phyloP scores from a whole-genome alignment of 495 filamentous ascomycete species.

The Evernia prunastri region DNA sequence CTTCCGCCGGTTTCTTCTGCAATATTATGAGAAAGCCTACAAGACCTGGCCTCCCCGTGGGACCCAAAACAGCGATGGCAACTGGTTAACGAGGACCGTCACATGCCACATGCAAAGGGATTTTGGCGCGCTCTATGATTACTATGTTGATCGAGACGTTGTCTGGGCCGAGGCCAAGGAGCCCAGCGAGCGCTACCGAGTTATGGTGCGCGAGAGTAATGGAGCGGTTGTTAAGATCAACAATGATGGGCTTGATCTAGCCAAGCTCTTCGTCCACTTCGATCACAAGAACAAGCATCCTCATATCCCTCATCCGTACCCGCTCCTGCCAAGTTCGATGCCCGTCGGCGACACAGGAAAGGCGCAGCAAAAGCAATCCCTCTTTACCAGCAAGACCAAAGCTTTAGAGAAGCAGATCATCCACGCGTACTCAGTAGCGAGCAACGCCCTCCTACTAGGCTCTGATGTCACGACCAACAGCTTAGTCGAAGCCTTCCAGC shows the following conservation, averaged over 20 bases:
- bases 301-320: conserved; percentile 62
- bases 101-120: conserved; percentile 53
- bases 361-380: background rate
- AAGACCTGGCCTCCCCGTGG: conserved; percentile 48
- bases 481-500: conserved; percentile 53
- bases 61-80: conserved; percentile 27
- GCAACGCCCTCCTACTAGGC: conserved; percentile 54
- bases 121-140: conserved; percentile 61
- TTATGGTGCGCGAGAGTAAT: background rate
- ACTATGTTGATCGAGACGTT: conserved; percentile 59
- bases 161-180: conserved; percentile 43
- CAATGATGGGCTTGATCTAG: conserved; percentile 10
- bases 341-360: conserved; percentile 8
- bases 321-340: conserved; percentile 36
- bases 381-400: conserved; percentile 35
- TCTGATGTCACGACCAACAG: conserved; percentile 30
- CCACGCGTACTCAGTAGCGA: conserved; percentile 54
- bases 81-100: conserved; percentile 53
- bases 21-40: conserved; percentile 49
- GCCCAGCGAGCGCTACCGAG: background rate
- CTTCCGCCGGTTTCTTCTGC: conserved; percentile 19
- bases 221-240: background rate
- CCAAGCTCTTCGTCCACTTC: conserved; percentile 37
- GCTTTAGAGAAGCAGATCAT: conserved; percentile 39
- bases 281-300: conserved; percentile 53